Evolutionary conservation across 1,284 basidiomycete genomes (phyloP), one percentile per base, ranked within the genome.

Genomic region (Cystobasidium slooffiae): DNA sequence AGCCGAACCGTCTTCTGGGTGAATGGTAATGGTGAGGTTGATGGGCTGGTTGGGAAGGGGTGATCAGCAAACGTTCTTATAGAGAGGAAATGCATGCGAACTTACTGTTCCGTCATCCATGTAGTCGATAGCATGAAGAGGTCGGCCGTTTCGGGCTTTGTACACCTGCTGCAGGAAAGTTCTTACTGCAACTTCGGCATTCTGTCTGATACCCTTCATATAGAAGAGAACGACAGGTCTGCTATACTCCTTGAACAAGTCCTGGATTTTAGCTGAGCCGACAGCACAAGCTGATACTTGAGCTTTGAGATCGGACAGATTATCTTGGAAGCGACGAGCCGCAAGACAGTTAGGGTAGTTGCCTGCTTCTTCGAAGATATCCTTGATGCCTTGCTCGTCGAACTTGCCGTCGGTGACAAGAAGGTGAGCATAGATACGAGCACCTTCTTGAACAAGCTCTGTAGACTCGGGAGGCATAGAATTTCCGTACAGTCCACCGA

Each of bases 381-480:
- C 87, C 67, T 90, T 88, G 51, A 90, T 84, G 0, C 89, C 90
- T 47, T 90, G 86, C 66, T 86, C 85, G 80, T 97, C 89, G 81
- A 93, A 97, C 6, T 89, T 83, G 7, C 95, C 94, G 18, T 87
- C 86, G 55, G 88, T 85, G 18, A 99, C 95, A 76, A 98, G 89
- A 83, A 97, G 97, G 87, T 98, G 93, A 79, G 90, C 92, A 76
- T 89, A 87, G 74, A 97, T 93, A 80, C 93, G 88, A 0, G 95
- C 95, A 18, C 95, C 95, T 83, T 99, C 95, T 81, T 99, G 91
- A 77, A 90, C 94, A 61, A 98, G 89, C 75, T 87, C 92, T 69
- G 91, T 91, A 31, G 90, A 92, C 0, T 91, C 94, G 0, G 95
- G 93, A 0, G 95, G 95, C 95, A 98, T 98, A 18, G 92, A 94